These are phyloP conservation scores for Cokeromyces recurvatus DNA, from an alignment of 371 early-diverging fungal genomes.

Conservation along the genomic window DNA sequence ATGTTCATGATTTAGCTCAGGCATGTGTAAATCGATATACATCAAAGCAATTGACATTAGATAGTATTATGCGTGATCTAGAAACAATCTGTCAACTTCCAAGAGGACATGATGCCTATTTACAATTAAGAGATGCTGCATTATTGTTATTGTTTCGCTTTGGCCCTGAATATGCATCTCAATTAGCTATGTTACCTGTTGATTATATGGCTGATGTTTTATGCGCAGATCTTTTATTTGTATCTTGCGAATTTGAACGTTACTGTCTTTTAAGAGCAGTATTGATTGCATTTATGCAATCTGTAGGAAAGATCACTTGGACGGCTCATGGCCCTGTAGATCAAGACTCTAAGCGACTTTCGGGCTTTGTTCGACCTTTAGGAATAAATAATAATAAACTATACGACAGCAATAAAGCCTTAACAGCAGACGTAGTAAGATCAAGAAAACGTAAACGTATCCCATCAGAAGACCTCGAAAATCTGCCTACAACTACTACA, in stretches of 20 bases:
- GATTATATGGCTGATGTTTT: constrained; percentile 48
- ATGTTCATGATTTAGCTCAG: constrained; percentile 32
- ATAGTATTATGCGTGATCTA: constrained; percentile 36
- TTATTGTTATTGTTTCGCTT: constrained; percentile 32
- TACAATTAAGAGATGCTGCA: constrained; percentile 36
- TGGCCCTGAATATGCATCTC: constrained; percentile 31
- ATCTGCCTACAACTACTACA: background rate
- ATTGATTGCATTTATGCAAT: constrained; percentile 34
- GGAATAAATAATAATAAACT: too few relatives aligned
- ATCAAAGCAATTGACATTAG: constrained; percentile 25
- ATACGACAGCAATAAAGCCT: background rate
- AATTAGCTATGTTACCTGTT: constrained; percentile 31
- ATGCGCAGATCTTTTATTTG: constrained; percentile 39
- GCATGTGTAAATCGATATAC: constrained; percentile 35
- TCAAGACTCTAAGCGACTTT: constrained; percentile 35
- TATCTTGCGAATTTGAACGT: constrained; percentile 34
- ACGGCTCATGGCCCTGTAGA: constrained; percentile 36
- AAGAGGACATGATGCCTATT: constrained; percentile 24
- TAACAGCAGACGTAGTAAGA: constrained; percentile 22
- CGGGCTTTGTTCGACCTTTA: constrained; percentile 30
- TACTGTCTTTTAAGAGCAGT: constrained; percentile 33
- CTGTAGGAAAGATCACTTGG: constrained; percentile 41
- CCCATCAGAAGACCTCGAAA: constrained; percentile 30
- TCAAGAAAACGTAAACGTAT: constrained; percentile 38
- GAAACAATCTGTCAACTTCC: constrained; percentile 45